These are phyloP conservation scores for Malassezia sympodialis DNA, from an alignment of 1,284 basidiomycete species.

Conservation along the genomic window DNA sequence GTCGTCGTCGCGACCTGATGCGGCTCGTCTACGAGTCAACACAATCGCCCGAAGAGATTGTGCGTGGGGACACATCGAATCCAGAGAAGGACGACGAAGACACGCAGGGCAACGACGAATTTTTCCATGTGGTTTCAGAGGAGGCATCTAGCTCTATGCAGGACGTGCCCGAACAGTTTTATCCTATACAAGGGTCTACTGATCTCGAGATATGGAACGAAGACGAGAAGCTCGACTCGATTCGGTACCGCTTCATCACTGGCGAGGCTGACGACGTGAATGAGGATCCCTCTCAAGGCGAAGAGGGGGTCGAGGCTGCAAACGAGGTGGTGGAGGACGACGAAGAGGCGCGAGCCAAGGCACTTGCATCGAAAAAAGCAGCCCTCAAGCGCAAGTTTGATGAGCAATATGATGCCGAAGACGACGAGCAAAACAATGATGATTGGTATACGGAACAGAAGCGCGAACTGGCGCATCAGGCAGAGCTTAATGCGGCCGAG, in stretches of 20 bases:
- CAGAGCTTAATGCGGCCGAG: conserved; percentile 72
- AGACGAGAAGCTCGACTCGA: conserved; percentile 71
- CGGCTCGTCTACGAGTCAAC: conserved; percentile 70
- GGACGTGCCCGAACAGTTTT: conserved; percentile 63
- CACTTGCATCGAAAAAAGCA: conserved; percentile 76
- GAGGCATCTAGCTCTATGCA: conserved; percentile 16
- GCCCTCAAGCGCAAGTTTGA: conserved; percentile 88
- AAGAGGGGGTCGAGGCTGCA: conserved; percentile 40
- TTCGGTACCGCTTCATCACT: conserved; percentile 84
- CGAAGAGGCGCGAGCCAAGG: conserved; percentile 53
- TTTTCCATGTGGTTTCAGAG: conserved; percentile 54
- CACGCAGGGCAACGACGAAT: conserved; percentile 54
- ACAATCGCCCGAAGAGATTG: conserved; percentile 63
- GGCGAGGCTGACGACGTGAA: conserved; percentile 52
- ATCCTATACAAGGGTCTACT: conserved; percentile 54
- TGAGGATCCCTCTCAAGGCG: conserved; percentile 48
- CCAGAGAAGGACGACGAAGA: conserved; percentile 50
- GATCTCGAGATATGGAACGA: conserved; percentile 66
- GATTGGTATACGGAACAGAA: conserved; percentile 59
- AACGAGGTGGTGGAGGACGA: conserved; percentile 27
- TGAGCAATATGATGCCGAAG: conserved; percentile 87
- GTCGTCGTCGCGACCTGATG: conserved; percentile 61
- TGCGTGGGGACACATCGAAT: conserved; percentile 49
- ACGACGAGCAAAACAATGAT: conserved; percentile 47
- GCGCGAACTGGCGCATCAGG: conserved; percentile 76